These are phyloP conservation scores for Calvatia gigantea DNA, from an alignment of 768 basidiomycete genomes.

Conservation along the genomic window DNA sequence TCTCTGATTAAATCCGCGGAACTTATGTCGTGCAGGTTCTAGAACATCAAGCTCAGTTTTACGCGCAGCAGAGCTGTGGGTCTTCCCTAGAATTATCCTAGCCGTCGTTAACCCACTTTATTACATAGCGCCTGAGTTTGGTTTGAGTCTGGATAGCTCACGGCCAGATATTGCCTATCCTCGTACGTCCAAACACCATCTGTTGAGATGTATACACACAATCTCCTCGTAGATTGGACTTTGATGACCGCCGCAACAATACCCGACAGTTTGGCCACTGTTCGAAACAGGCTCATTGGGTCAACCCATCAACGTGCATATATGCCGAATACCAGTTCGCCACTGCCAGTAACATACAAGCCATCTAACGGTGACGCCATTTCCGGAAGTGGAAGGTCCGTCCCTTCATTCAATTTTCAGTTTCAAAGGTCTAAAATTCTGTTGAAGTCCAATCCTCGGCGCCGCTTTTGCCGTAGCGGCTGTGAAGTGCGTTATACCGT, in stretches of 20 bases:
- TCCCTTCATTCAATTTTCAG: background rate
- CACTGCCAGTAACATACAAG: slow-evolving; percentile 24
- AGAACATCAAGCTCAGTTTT: slow-evolving; percentile 15
- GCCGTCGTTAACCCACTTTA: background rate
- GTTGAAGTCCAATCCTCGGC: slow-evolving; percentile 27
- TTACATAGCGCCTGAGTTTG: slow-evolving; percentile 9
- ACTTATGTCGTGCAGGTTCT: background rate
- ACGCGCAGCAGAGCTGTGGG: slow-evolving; percentile 7
- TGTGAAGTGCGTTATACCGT: slow-evolving; percentile 18
- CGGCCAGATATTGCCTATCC: slow-evolving; percentile 19
- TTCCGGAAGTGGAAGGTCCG: slow-evolving; percentile 13
- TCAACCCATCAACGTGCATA: slow-evolving; percentile 18
- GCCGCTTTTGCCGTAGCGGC: slow-evolving; percentile 27
- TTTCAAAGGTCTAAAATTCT: background rate
- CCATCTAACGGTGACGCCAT: slow-evolving; percentile 15
- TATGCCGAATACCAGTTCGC: slow-evolving; percentile 15
- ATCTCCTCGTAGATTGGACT: slow-evolving; percentile 37
- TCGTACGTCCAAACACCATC: background rate
- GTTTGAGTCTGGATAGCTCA: slow-evolving; percentile 19
- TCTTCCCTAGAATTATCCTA: background rate
- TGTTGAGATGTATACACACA: background rate
- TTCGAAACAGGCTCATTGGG: slow-evolving; percentile 36
- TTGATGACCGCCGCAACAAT: slow-evolving; percentile 45
- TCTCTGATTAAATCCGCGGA: slow-evolving; percentile 5
- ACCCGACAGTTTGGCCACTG: slow-evolving; percentile 19